Conservation (phyloP, 495 filamentous ascomycete species). For the Apiosordaria backusii region DNA sequence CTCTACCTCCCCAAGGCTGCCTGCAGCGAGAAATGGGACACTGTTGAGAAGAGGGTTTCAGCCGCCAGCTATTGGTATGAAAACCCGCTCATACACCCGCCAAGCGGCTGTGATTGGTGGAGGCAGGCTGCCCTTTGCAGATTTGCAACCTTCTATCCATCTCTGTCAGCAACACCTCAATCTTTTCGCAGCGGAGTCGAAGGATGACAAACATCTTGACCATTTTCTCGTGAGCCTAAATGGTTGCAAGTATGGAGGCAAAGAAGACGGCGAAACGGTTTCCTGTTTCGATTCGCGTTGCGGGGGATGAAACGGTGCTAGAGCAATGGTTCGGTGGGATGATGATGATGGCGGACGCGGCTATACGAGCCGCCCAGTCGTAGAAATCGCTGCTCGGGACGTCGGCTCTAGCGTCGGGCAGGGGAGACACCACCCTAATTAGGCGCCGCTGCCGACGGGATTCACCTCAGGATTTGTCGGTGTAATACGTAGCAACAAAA, state of each 20-base stretch:
- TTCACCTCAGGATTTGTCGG: not conserved
- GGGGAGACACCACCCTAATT: not conserved
- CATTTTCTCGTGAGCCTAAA: not conserved
- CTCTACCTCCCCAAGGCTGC: not conserved
- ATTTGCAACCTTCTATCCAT: not conserved
- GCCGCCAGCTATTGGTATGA: not conserved
- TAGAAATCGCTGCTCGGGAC: not conserved
- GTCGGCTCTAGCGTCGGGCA: not conserved
- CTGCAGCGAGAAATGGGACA: not conserved
- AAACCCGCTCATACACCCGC: not conserved
- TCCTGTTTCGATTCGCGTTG: not conserved
- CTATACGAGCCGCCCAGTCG: conserved; percentile 23
- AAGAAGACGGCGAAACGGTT: not conserved
- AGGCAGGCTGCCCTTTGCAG: not conserved
- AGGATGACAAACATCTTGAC: not conserved
- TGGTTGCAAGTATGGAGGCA: not conserved
- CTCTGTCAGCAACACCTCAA: not conserved
- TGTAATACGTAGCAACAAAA: not conserved
- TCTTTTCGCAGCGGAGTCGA: not conserved
- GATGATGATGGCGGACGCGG: not conserved
- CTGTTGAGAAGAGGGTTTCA: not conserved
- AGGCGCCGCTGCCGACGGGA: not conserved
- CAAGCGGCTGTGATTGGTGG: not conserved
- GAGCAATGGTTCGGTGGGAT: not conserved
- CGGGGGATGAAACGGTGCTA: not conserved